Evolutionary conservation across 495 filamentous ascomycete genomes (phyloP).

Genomic region (Margaritispora aquatica): DNA sequence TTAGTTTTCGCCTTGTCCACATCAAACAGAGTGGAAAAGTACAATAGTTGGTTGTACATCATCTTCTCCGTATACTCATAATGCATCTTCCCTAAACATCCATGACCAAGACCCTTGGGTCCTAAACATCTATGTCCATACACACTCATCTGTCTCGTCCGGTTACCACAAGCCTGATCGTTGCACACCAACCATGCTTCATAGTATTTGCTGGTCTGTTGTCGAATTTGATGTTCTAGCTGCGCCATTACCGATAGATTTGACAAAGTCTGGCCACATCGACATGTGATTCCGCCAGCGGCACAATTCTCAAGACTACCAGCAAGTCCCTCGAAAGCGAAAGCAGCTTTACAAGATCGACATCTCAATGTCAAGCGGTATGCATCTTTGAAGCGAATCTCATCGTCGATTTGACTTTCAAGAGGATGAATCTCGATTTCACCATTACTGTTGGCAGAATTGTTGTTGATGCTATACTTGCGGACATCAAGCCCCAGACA

Average conservation of each 20-base stretch:
- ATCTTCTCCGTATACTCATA: slow-evolving; percentile 85
- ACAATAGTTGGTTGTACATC: slow-evolving; percentile 91
- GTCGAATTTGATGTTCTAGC: slow-evolving; percentile 75
- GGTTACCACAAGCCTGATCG: slow-evolving; percentile 77
- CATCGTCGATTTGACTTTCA: slow-evolving; percentile 89
- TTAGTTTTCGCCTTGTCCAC: slow-evolving; percentile 69
- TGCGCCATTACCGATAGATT: slow-evolving; percentile 77
- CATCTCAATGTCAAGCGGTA: slow-evolving; percentile 71
- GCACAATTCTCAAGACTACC: slow-evolving; percentile 52
- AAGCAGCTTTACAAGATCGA: slow-evolving; percentile 64
- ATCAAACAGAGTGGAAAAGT: slow-evolving; percentile 81
- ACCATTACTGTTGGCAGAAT: slow-evolving; percentile 40
- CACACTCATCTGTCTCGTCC: slow-evolving; percentile 86
- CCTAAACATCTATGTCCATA: slow-evolving; percentile 88
- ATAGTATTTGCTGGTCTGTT: slow-evolving; percentile 77
- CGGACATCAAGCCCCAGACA: slow-evolving; percentile 86
- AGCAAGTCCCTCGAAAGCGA: slow-evolving; percentile 69
- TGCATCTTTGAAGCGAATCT: slow-evolving; percentile 74
- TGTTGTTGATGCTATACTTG: slow-evolving; percentile 72
- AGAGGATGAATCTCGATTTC: slow-evolving; percentile 74
- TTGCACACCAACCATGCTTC: slow-evolving; percentile 88
- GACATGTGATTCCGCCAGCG: slow-evolving; percentile 68
- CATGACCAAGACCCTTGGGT: slow-evolving; percentile 70
- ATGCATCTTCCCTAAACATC: slow-evolving; percentile 80
- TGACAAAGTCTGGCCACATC: slow-evolving; percentile 57